phyloP scores from a whole-genome alignment of 345 rosid species.

The Rhodamnia argentea region DNA sequence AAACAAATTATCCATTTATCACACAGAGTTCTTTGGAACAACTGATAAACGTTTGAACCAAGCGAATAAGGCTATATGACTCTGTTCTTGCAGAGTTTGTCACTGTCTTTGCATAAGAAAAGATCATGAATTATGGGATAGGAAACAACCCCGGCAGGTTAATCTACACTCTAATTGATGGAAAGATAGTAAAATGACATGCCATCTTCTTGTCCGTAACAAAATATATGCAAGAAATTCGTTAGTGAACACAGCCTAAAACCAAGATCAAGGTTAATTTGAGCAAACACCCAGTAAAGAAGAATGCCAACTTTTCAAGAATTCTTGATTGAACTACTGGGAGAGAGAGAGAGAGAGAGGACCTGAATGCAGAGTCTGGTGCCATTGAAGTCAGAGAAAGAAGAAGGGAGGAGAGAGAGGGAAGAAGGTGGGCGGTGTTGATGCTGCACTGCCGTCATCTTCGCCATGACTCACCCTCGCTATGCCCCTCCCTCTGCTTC shows the following conservation, averaged over 20 bases:
- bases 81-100: neutral
- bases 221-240: neutral
- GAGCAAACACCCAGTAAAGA: neutral
- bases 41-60: neutral
- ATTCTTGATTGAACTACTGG: neutral
- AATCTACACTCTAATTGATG: neutral
- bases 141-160: neutral
- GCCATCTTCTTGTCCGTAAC: neutral
- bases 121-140: neutral
- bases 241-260: neutral
- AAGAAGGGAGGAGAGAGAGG: conserved; percentile 57
- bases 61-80: neutral
- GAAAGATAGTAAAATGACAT: neutral
- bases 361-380: conserved; percentile 76
- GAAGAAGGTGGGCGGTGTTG: conserved; percentile 25
- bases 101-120: neutral
- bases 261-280: neutral
- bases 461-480: conserved; percentile 37
- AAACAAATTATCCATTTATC: neutral
- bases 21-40: neutral
- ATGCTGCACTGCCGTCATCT: conserved; percentile 63
- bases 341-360: neutral
- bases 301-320: neutral
- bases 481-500: conserved; percentile 5
- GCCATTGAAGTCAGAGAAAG: conserved; percentile 90